A percentile compares a stretch with the other conserved stretches of the same genome.
These are phyloP conservation scores for Metarhizium sp. DNA, from an alignment of 2,329 filamentous ascomycete genomes.

Conservation along the genomic window DNA sequence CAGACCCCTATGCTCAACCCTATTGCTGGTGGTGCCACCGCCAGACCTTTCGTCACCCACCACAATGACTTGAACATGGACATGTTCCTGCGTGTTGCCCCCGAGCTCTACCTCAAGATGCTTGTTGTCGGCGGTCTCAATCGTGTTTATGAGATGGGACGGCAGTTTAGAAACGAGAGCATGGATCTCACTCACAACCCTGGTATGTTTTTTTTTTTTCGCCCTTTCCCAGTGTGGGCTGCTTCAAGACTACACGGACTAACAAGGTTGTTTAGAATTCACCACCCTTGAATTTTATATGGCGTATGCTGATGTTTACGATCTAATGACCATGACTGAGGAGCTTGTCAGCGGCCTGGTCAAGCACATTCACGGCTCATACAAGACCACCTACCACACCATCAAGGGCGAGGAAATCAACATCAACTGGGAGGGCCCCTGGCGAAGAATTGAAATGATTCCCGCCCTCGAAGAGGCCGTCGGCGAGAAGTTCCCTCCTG, in stretches of 20 bases:
- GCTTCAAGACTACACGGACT: not conserved
- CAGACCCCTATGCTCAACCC: conserved; percentile 97
- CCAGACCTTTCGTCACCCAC: conserved; percentile 85
- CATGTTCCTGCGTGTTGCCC: conserved; percentile 89
- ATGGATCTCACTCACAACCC: conserved; percentile 72
- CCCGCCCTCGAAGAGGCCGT: conserved; percentile 70
- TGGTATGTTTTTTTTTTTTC: conserved; percentile 12
- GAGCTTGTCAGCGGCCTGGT: conserved; percentile 86
- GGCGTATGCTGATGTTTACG: conserved; percentile 86
- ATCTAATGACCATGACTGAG: conserved; percentile 74
- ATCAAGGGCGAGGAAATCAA: conserved; percentile 78
- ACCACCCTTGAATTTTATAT: conserved; percentile 97
- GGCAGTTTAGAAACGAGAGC: conserved; percentile 91
- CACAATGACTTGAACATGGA: conserved; percentile 96
- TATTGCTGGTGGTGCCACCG: conserved; percentile 91
- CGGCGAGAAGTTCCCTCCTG: conserved; percentile 88
- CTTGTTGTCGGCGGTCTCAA: conserved; percentile 87
- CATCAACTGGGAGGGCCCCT: conserved; percentile 94
- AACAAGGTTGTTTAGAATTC: conserved; percentile 56
- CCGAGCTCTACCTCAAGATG: conserved; percentile 96
- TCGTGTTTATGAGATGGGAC: conserved; percentile 90
- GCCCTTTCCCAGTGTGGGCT: not conserved
- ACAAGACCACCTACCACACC: conserved; percentile 78
- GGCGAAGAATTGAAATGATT: conserved; percentile 94
- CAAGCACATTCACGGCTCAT: conserved; percentile 77